Conservation (phyloP, 805 yeast species). For the Metschnikowia lunata region DNA sequence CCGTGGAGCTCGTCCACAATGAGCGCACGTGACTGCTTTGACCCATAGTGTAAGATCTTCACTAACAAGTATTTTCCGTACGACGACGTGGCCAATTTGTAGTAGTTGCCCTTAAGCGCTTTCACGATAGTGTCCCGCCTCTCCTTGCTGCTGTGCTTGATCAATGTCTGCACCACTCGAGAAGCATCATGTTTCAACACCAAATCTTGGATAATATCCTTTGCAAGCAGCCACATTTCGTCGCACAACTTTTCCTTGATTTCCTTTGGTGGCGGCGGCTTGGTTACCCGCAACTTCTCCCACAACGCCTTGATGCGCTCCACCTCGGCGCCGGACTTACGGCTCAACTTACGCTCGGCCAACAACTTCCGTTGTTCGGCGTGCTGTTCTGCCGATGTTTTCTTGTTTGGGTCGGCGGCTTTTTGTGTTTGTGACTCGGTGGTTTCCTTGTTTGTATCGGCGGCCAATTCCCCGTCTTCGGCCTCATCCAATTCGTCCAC, state of each 20-base stretch:
- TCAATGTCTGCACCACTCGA: conserved; percentile 89
- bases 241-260: conserved; percentile 72
- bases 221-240: conserved; percentile 80
- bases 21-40: conserved; percentile 69
- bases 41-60: conserved; percentile 87
- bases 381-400: conserved; percentile 62
- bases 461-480: conserved; percentile 21
- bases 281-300: conserved; percentile 86
- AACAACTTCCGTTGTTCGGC: conserved; percentile 76
- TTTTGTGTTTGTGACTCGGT: conserved; percentile 16
- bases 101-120: conserved; percentile 70
- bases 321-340: conserved; percentile 84
- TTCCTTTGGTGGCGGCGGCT: conserved; percentile 73
- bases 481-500: conserved; percentile 17
- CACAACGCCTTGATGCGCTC: conserved; percentile 81
- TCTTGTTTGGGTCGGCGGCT: conserved; percentile 40
- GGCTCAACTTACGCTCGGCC: conserved; percentile 78
- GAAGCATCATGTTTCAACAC: conserved; percentile 96
- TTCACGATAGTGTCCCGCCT: conserved; percentile 67
- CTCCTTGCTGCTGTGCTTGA: conserved; percentile 77
- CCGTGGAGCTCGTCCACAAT: conserved; percentile 88
- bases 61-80: conserved; percentile 91
- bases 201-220: conserved; percentile 73
- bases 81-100: conserved; percentile 81
- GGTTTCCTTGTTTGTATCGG: conserved; percentile 27